These are phyloP conservation scores for Tillandsia leiboldiana DNA, from an alignment of 176 grass and related monocot species.

Conservation along the genomic window DNA sequence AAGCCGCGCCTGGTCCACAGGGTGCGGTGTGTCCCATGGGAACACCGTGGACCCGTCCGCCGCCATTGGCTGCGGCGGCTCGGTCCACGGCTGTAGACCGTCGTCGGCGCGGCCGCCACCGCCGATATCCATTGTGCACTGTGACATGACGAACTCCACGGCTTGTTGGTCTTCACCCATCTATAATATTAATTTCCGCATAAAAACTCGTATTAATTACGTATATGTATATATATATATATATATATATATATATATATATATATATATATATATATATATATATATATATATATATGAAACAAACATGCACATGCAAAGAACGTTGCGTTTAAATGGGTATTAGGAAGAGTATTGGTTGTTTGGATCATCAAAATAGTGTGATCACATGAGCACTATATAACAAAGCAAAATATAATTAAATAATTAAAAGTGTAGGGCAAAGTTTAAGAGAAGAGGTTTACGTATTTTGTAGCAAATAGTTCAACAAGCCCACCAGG, in stretches of 20 bases:
- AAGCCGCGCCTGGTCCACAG: slow-evolving; percentile 26
- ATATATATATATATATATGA: slow-evolving; percentile 10
- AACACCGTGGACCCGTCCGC: slow-evolving; percentile 23
- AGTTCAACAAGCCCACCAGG: slow-evolving; percentile 79
- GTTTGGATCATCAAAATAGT: slow-evolving; percentile 37
- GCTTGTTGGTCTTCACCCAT: slow-evolving; percentile 77
- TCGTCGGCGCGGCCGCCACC: not conserved
- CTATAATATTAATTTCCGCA: slow-evolving; percentile 7
- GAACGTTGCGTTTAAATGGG: slow-evolving; percentile 28
- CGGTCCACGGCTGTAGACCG: slow-evolving; percentile 6
- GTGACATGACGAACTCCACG: slow-evolving; percentile 61
- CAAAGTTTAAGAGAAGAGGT: slow-evolving; percentile 10
- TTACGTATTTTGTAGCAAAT: slow-evolving; percentile 52
- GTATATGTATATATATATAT: slow-evolving; percentile 9
- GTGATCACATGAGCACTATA: not conserved
- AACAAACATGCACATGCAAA: slow-evolving; percentile 12
- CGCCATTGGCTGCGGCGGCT: slow-evolving; percentile 21
- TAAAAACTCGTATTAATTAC: not conserved
- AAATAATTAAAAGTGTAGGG: not conserved
- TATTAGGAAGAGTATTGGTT: slow-evolving; percentile 25
- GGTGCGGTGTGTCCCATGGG: slow-evolving; percentile 33
- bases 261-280: slow-evolving; percentile 7
- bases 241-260: slow-evolving; percentile 16
- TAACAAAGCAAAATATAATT: not conserved
- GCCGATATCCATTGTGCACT: slow-evolving; percentile 33